phyloP scores from a whole-genome alignment of 805 yeast species.

The Candida insectalens region DNA sequence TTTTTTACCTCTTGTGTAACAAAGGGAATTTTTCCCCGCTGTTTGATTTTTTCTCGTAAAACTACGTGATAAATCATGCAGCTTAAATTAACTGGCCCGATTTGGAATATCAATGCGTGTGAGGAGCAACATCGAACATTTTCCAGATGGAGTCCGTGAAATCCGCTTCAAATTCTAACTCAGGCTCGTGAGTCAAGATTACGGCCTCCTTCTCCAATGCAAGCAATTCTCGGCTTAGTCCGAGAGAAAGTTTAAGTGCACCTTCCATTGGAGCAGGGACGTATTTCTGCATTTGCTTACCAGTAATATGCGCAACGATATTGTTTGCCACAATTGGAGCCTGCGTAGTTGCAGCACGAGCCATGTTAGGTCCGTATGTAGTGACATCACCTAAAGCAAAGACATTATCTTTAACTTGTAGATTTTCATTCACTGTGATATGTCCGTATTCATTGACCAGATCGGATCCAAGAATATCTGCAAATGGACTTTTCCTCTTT shows the following conservation, averaged over 20 bases:
- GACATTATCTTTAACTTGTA: constrained; percentile 6
- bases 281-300: neutral
- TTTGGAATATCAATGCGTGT: no score
- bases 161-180: no score
- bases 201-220: no score
- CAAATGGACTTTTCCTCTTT: neutral
- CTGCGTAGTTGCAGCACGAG: neutral
- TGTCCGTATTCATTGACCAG: constrained; percentile 6
- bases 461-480: constrained; percentile 2
- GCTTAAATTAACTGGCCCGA: no score
- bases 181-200: no score
- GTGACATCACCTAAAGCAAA: constrained; percentile 11
- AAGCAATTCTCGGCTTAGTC: neutral
- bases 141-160: no score
- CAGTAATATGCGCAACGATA: neutral
- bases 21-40: no score
- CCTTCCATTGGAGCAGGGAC: neutral
- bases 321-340: neutral
- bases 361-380: constrained; percentile 6
- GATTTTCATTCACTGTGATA: constrained; percentile 4
- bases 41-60: no score
- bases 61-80: no score
- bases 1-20: no score
- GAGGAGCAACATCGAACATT: no score
- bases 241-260: neutral